Percentiles rank a stretch among this genome's conserved stretches.
Conservation (phyloP, 179 eudicot genomes). For the Spinacia oleracea region DNA sequence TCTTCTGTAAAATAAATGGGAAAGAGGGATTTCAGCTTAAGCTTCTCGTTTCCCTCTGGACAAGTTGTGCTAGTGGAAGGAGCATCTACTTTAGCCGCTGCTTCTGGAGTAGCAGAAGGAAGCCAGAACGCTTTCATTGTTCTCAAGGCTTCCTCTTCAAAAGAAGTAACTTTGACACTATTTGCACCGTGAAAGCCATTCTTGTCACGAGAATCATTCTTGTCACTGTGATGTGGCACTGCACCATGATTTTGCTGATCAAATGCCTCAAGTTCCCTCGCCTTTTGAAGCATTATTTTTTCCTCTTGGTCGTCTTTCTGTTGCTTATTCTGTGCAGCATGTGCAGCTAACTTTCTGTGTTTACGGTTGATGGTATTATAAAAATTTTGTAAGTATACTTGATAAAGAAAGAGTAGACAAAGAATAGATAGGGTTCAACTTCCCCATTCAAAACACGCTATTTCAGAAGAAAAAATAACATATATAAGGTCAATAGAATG, state of each 20-base stretch:
- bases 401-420: not conserved
- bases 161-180: conserved; percentile 86
- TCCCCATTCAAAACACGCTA: not conserved
- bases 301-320: conserved; percentile 82
- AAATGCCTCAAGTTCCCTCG: conserved; percentile 81
- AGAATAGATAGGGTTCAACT: not conserved
- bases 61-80: conserved; percentile 68
- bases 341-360: conserved; percentile 74
- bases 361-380: not conserved
- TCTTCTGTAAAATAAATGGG: conserved; percentile 75
- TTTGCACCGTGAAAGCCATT: conserved; percentile 94
- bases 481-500: not conserved
- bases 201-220: conserved; percentile 60
- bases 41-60: conserved; percentile 86
- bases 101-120: conserved; percentile 95
- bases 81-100: conserved; percentile 67
- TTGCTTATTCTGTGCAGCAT: conserved; percentile 67
- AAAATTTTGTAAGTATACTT: not conserved
- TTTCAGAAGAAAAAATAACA: not conserved
- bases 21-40: conserved; percentile 74
- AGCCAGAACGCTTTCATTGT: conserved; percentile 99
- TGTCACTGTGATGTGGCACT: conserved; percentile 85
- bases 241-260: conserved; percentile 97
- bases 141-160: conserved; percentile 83
- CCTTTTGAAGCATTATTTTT: conserved; percentile 70